These are phyloP conservation scores for Leptographium wingfieldii DNA, from an alignment of 2,329 filamentous ascomycete genomes.

Conservation along the genomic window DNA sequence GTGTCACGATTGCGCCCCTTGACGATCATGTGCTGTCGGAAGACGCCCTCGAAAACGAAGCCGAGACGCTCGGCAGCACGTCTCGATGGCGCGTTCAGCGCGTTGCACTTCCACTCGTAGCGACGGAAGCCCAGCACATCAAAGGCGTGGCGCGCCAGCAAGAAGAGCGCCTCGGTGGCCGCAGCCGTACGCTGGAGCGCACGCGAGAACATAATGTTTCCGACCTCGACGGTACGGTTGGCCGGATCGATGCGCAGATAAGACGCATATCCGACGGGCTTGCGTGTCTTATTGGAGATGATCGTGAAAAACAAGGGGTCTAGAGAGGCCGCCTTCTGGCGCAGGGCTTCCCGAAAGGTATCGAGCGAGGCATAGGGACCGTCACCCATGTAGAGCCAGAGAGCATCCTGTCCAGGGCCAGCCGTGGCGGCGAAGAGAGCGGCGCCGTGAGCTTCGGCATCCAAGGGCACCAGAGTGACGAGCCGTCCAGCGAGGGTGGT, in stretches of 20 bases:
- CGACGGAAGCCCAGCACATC: background rate
- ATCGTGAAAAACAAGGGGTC: background rate
- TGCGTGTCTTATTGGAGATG: background rate
- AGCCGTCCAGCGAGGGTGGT: background rate
- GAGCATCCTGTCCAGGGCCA: background rate
- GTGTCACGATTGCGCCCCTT: background rate
- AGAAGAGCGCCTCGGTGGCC: background rate
- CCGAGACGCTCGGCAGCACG: background rate
- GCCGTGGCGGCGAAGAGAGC: background rate
- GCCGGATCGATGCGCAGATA: background rate
- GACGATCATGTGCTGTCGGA: background rate
- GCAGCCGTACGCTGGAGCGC: background rate
- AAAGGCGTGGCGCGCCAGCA: background rate
- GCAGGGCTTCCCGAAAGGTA: background rate
- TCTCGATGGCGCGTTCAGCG: background rate
- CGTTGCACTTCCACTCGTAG: background rate
- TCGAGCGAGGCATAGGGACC: background rate
- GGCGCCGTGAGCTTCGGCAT: background rate
- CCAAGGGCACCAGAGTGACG: background rate
- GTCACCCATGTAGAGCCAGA: background rate
- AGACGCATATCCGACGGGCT: background rate
- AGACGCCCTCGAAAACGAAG: background rate
- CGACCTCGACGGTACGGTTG: background rate
- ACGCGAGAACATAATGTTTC: background rate
- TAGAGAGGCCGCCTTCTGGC: background rate